phyloP scores from a whole-genome alignment of 495 filamentous ascomycete species.

The Aspergillus incahuasiensis region DNA sequence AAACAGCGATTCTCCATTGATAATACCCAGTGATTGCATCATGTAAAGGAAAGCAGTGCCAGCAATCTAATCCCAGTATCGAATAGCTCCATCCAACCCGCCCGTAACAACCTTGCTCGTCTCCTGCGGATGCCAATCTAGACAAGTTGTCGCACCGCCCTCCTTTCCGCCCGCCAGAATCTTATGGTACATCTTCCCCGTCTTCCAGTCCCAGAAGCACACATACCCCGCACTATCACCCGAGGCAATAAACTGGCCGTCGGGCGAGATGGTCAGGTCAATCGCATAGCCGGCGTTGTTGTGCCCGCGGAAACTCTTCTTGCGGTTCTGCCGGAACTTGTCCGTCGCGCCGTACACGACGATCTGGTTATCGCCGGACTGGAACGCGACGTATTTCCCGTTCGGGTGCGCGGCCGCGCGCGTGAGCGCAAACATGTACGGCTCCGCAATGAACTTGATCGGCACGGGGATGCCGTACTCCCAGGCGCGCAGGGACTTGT shows the following conservation, averaged over 20 bases:
- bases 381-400: conserved; percentile 89
- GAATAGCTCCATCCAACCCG: conserved; percentile 81
- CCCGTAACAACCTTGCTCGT: conserved; percentile 89
- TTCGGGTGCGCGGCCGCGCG: conserved; percentile 77
- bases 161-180: conserved; percentile 65
- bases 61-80: conserved; percentile 78
- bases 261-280: conserved; percentile 81
- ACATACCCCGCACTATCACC: conserved; percentile 85
- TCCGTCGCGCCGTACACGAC: conserved; percentile 90
- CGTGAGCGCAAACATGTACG: conserved; percentile 92
- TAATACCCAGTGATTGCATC: neutral
- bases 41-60: neutral
- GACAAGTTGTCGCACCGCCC: conserved; percentile 66
- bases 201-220: conserved; percentile 99
- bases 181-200: conserved; percentile 97
- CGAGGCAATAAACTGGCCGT: conserved; percentile 79
- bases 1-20: too few species aligned
- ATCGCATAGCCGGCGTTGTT: conserved; percentile 93
- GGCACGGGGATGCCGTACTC: conserved; percentile 94
- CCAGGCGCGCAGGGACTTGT: conserved; percentile 93
- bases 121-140: conserved; percentile 94
- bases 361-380: conserved; percentile 91
- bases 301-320: conserved; percentile 93
- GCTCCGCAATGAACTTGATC: conserved; percentile 88
- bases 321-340: conserved; percentile 94